These are phyloP conservation scores for Adenanthera pavonina DNA, from an alignment of 306 rosid species.

Conservation along the genomic window DNA sequence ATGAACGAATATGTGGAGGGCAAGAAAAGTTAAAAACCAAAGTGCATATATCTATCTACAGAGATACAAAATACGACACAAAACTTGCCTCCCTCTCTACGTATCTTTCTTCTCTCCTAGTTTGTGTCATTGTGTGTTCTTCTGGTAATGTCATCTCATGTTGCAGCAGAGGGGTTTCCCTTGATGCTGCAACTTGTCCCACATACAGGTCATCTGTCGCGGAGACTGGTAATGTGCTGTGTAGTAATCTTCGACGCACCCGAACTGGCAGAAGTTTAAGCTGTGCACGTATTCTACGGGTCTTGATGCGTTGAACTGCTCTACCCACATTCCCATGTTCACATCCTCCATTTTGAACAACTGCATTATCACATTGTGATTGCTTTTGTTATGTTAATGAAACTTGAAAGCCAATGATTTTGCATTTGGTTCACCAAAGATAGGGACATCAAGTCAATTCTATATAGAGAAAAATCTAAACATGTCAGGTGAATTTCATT, in stretches of 20 bases:
- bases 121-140: neutral
- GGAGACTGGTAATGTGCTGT: conserved; percentile 96
- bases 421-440: neutral
- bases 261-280: conserved; percentile 81
- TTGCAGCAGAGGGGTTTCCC: conserved; percentile 85
- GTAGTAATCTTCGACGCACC: conserved; percentile 82
- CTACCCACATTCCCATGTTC: conserved; percentile 99
- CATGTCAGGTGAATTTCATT: neutral
- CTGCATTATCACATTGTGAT: conserved; percentile 48
- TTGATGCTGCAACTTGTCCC: conserved; percentile 69
- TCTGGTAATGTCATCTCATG: conserved; percentile 69
- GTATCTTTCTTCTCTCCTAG: conserved; percentile 2
- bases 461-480: neutral
- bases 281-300: conserved; percentile 72
- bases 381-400: neutral
- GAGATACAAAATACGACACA: conserved; percentile 40
- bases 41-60: conserved; percentile 49
- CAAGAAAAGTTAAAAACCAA: conserved; percentile 31
- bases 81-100: conserved; percentile 45
- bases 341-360: conserved; percentile 98
- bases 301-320: conserved; percentile 69
- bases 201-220: conserved; percentile 88
- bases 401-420: neutral
- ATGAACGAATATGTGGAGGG: conserved; percentile 39
- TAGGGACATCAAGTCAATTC: neutral